Base-by-base conservation (phyloP, 2,329 filamentous ascomycete species). In the Stromatinia cepivora region DNA sequence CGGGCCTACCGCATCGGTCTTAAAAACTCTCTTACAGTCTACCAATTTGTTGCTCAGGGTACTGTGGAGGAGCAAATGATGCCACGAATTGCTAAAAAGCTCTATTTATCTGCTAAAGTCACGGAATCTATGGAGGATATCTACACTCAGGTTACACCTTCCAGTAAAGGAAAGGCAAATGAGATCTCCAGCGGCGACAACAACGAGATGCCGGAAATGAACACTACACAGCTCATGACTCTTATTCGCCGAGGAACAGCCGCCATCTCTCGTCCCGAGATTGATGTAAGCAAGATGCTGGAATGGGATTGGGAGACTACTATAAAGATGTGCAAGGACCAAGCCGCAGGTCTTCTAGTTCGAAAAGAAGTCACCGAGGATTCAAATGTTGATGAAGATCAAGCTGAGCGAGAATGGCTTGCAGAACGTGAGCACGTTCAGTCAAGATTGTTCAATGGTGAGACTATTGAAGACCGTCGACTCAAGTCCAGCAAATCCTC, bases 1-100 rank as follows among this genome's bases (percentile, higher is more conserved):
- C 88, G 95, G 73, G 95, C 94, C 15, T 95, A 99, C 79, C 90
- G 95, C 39, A 98, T 99, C 72, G 95, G 95, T 0, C 95, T 99
- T 79, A 92, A 93, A 79, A 93, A 95, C 74, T 97, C 96, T 74
- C 95, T 98, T 0, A 85, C 98, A 1, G 96, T 96, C 74, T 97
- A 98, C 77, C 94, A 98, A 78, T 82, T 99, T 0, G 92, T 97
- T 82, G 97, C 93, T 3, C 90, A 93, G 70, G 87, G 90, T 31
- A 94, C 91, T 20, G 93, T 92, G 0, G 95, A 99, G 78, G 95
- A 99, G 80, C 93, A 94, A 77, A 98, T 99, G 77, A 77, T 78
- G 75, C 76, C 77, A 13, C 69, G 77, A 17, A 78, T 78, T 56
- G 74, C 77, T 9, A 89, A 89, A 80, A 89, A 89, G 77, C 79